Conservation (phyloP, 225 moss, liverwort and hornwort genomes). For the Sphagnum contortum region DNA sequence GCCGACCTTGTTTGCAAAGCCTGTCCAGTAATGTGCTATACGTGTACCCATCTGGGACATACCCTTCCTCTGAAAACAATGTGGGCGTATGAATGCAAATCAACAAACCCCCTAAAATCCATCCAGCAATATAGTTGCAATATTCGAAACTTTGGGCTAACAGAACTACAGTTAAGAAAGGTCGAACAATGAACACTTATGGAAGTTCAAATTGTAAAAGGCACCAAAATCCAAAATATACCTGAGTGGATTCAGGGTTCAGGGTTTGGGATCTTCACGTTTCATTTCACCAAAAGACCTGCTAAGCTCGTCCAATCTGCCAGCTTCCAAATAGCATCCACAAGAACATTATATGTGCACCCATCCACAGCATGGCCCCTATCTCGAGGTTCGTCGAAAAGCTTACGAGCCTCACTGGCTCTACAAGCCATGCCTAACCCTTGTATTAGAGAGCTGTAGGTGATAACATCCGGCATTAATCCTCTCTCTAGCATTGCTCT, state of each 20-base stretch:
- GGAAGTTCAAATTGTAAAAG: no score
- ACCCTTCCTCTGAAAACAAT: conserved; percentile 26
- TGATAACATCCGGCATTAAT: conserved; percentile 63
- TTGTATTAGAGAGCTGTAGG: conserved; percentile 69
- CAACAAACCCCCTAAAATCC: no score
- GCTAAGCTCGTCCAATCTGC: conserved; percentile 60
- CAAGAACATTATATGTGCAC: conserved; percentile 73
- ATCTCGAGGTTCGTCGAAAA: conserved; percentile 65
- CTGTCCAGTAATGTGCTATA: conserved; percentile 40
- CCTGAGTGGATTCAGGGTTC: no score
- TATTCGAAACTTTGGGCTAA: no score
- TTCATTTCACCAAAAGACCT: conserved; percentile 69
- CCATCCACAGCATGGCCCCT: conserved; percentile 49
- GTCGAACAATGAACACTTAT: no score
- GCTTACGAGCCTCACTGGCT: conserved; percentile 41
- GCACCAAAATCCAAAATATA: no score
- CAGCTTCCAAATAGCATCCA: conserved; percentile 81
- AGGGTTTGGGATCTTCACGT: conserved; percentile 9
- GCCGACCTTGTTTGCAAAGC: conserved; percentile 30
- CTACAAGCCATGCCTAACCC: conserved; percentile 63
- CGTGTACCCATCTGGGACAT: conserved; percentile 40
- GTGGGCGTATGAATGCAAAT: no score
- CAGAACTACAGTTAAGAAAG: no score
- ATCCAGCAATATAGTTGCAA: no score
- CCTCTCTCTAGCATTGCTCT: conserved; percentile 72